Evolutionary conservation across 2,329 filamentous ascomycete genomes (phyloP).

Genomic region (Leptosphaerulina australis): DNA sequence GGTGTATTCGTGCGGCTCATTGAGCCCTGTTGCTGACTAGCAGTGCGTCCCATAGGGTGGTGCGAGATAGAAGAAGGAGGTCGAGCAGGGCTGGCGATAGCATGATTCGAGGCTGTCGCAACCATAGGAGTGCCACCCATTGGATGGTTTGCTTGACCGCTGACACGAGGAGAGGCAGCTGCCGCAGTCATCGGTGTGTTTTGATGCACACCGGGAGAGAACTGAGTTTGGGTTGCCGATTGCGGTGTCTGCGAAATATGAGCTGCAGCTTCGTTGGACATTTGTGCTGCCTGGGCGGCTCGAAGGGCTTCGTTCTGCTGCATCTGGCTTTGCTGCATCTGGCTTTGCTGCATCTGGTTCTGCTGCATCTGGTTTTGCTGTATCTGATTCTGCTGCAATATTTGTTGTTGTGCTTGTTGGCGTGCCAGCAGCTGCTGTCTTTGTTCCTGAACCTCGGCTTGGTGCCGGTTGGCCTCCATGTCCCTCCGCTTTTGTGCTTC

Average conservation of each 20-base stretch:
- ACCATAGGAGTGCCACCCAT: slow-evolving; percentile 56
- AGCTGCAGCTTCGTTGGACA: slow-evolving; percentile 30
- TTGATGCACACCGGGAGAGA: slow-evolving; percentile 63
- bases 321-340: slow-evolving; percentile 40
- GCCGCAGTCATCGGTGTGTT: slow-evolving; percentile 53
- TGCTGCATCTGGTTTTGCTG: slow-evolving; percentile 41
- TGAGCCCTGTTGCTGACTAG: slow-evolving; percentile 46
- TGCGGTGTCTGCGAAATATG: slow-evolving; percentile 55
- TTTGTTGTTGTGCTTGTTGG: slow-evolving; percentile 46
- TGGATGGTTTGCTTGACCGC: slow-evolving; percentile 40
- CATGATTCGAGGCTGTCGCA: slow-evolving; percentile 46
- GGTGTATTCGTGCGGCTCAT: slow-evolving; percentile 48
- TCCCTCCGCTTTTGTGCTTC: slow-evolving; percentile 45
- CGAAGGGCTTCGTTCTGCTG: slow-evolving; percentile 41
- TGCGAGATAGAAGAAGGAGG: slow-evolving; percentile 49
- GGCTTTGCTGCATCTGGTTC: slow-evolving; percentile 44
- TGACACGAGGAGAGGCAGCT: slow-evolving; percentile 52
- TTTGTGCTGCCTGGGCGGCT: slow-evolving; percentile 48
- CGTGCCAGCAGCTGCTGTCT: slow-evolving; percentile 60
- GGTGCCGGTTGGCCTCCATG: slow-evolving; percentile 40
- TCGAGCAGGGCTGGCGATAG: slow-evolving; percentile 47
- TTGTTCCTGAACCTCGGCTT: slow-evolving; percentile 48
- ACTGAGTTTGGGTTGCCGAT: slow-evolving; percentile 63
- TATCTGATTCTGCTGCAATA: slow-evolving; percentile 41
- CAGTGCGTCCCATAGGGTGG: slow-evolving; percentile 47